phyloP scores from a whole-genome alignment of 257 asterid genomes.

The Ilex aquifolium region DNA sequence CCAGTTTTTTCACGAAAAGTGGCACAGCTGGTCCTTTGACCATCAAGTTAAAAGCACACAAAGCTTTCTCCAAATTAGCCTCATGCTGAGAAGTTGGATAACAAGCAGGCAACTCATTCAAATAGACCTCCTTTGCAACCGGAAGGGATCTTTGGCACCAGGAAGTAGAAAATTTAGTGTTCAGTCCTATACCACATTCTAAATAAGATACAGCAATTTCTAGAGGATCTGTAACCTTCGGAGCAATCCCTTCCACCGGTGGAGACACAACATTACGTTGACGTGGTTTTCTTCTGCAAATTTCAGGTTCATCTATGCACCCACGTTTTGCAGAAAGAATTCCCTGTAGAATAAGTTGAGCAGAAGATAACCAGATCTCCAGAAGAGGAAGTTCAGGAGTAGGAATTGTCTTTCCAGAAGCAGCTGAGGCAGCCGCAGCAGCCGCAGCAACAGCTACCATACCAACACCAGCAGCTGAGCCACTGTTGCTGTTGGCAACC shows the following conservation, averaged over 20 bases:
- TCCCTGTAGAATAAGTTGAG: conserved; percentile 55
- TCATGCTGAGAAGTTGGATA: conserved; percentile 83
- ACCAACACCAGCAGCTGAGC: conserved; percentile 68
- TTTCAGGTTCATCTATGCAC: conserved; percentile 24
- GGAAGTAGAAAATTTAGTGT: conserved; percentile 60
- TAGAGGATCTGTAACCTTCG: conserved; percentile 39
- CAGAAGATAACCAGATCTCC: conserved; percentile 73
- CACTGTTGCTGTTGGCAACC: conserved; percentile 42
- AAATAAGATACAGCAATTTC: conserved; percentile 49
- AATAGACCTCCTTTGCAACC: conserved; percentile 70
- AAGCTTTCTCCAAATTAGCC: conserved; percentile 65
- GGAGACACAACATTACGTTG: conserved; percentile 27
- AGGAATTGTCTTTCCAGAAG: conserved; percentile 46
- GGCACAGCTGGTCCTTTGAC: conserved; percentile 83
- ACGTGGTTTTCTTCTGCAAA: conserved; percentile 16
- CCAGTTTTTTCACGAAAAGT: conserved; percentile 47
- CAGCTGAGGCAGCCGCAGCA: conserved; percentile 84
- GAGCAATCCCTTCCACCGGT: conserved; percentile 28
- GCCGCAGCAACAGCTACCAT: conserved; percentile 95
- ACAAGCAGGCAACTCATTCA: conserved; percentile 66
- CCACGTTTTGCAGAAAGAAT: conserved; percentile 54
- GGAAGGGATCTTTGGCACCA: conserved; percentile 91
- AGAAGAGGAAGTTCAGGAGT: conserved; percentile 78
- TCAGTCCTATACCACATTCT: conserved; percentile 49
- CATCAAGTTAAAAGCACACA: conserved; percentile 53